These are phyloP conservation scores for Coemansia sp. DNA, from an alignment of 192 early-diverging fungal genomes.

Conservation along the genomic window DNA sequence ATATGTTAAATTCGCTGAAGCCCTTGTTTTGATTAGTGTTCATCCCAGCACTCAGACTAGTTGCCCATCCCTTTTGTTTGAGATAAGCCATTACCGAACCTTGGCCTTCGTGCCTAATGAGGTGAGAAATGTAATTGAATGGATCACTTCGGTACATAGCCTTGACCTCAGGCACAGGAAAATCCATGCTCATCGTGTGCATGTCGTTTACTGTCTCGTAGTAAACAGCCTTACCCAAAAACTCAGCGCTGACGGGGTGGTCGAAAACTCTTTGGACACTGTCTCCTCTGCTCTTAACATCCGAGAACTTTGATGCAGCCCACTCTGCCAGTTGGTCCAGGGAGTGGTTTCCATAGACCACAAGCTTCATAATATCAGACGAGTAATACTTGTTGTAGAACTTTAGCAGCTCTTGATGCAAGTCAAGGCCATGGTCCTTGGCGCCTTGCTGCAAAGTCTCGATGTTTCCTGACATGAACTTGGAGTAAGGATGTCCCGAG, in stretches of 20 bases:
- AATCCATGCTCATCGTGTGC: slow-evolving; percentile 67
- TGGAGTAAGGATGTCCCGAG: slow-evolving; percentile 72
- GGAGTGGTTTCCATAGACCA: slow-evolving; percentile 82
- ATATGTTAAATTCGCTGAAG: slow-evolving; percentile 20
- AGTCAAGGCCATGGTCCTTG: slow-evolving; percentile 60
- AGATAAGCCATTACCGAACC: slow-evolving; percentile 83
- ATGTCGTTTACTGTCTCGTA: slow-evolving; percentile 74
- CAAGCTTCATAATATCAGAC: slow-evolving; percentile 90
- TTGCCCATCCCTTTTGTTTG: slow-evolving; percentile 84
- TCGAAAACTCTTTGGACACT: slow-evolving; percentile 34
- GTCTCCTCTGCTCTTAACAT: slow-evolving; percentile 72
- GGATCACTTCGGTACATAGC: slow-evolving; percentile 58
- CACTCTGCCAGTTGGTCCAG: slow-evolving; percentile 70
- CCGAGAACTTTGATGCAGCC: slow-evolving; percentile 79
- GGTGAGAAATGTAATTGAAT: slow-evolving; percentile 68
- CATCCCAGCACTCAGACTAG: slow-evolving; percentile 11
- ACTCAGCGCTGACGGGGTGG: background rate
- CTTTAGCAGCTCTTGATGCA: slow-evolving; percentile 75
- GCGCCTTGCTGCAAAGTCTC: slow-evolving; percentile 68
- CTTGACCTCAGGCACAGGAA: slow-evolving; percentile 78
- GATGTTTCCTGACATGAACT: slow-evolving; percentile 83
- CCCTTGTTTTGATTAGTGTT: slow-evolving; percentile 1
- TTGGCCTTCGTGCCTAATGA: slow-evolving; percentile 77
- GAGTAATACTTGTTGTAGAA: slow-evolving; percentile 88
- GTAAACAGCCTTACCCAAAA: slow-evolving; percentile 65